Evolutionary conservation across 768 basidiomycete genomes (phyloP).

Genomic region (Amanita brunnescens): DNA sequence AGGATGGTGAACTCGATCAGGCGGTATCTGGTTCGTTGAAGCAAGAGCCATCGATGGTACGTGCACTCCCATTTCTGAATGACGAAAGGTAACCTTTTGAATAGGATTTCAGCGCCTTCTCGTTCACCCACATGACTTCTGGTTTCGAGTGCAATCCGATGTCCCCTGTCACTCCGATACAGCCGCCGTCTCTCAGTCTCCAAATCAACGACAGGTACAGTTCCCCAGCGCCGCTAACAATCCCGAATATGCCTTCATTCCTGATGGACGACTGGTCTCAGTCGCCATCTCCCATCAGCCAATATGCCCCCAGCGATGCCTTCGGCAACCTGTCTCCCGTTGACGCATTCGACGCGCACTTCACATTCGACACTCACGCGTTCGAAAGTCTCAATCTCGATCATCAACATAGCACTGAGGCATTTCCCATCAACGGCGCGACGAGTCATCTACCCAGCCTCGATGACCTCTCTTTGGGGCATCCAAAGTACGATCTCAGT

Average conservation of each 20-base stretch:
- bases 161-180: constrained; percentile 4
- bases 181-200: neutral
- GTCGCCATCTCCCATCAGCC: neutral
- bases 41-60: constrained; percentile 42
- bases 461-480: neutral
- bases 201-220: neutral
- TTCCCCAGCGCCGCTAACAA: constrained; percentile 1
- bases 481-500: neutral
- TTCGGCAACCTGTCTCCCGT: neutral
- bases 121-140: constrained; percentile 31
- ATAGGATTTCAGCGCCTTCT: constrained; percentile 38
- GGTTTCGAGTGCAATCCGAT: constrained; percentile 23
- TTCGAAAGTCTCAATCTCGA: neutral
- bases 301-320: neutral
- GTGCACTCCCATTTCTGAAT: constrained; percentile 15
- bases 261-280: neutral
- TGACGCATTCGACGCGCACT: neutral
- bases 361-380: neutral
- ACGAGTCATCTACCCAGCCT: neutral
- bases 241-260: constrained; percentile 2
- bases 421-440: neutral
- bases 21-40: constrained; percentile 24
- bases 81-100: constrained; percentile 3
- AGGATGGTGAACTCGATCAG: constrained; percentile 14
- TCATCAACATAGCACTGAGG: neutral